phyloP scores from a whole-genome alignment of 78 protist genomes.

The Dictyostelium firmibasis region DNA sequence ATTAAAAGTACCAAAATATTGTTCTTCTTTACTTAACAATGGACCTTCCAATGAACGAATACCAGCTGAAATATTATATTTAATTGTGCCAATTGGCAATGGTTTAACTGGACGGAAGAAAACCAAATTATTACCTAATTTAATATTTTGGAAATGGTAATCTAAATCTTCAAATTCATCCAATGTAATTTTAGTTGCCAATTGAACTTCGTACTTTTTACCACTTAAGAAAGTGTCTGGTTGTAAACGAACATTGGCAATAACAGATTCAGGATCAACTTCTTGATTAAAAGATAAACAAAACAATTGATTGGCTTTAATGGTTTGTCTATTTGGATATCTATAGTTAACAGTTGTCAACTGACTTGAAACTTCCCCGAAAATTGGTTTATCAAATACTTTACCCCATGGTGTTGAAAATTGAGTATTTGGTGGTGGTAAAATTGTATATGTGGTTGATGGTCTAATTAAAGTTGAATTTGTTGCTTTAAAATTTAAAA shows the following conservation, averaged over 20 bases:
- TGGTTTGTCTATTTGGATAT: not conserved
- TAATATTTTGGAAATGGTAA: not conserved
- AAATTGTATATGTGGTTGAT: not conserved
- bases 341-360: not conserved
- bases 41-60: conserved; percentile 4
- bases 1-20: not conserved
- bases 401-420: not conserved
- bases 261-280: conserved; percentile 10
- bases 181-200: not conserved
- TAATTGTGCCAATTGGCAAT: conserved; percentile 16
- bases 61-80: not conserved
- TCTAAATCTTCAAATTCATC: not conserved
- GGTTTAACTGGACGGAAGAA: conserved; percentile 14
- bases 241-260: not conserved
- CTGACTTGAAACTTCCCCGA: not conserved
- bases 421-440: not conserved
- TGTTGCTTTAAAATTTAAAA: not conserved
- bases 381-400: not conserved
- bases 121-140: not conserved
- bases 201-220: not conserved
- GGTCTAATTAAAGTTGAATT: not conserved
- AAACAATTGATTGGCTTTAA: conserved; percentile 19
- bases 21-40: not conserved
- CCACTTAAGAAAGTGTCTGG: not conserved
- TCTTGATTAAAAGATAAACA: not conserved